A percentile compares a stretch with the other conserved stretches of the same genome.
phyloP scores from a whole-genome alignment of 2,329 filamentous ascomycete genomes.

The Colletotrichum spaethianum region DNA sequence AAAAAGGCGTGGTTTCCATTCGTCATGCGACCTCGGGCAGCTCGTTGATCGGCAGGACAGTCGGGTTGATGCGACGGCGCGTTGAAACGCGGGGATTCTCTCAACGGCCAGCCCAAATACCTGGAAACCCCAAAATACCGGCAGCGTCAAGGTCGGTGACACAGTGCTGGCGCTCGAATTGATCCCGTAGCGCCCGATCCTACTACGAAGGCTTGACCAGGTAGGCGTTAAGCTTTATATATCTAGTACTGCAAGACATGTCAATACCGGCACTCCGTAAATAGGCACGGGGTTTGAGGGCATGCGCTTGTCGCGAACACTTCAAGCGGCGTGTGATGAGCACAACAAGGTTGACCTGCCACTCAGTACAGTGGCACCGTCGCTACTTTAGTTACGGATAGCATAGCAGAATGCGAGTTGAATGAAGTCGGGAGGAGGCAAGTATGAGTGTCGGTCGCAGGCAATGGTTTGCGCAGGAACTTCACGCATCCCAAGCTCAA shows the following conservation, averaged over 20 bases:
- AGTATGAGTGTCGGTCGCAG: not conserved
- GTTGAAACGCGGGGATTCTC: slow-evolving; percentile 9
- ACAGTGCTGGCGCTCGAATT: not conserved
- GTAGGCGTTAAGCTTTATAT: not conserved
- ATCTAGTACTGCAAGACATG: not conserved
- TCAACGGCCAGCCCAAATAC: not conserved
- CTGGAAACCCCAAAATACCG: not conserved
- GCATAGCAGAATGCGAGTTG: not conserved
- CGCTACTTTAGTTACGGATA: not conserved
- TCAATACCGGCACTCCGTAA: slow-evolving; percentile 1
- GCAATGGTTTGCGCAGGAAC: no score
- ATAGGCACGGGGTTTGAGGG: not conserved
- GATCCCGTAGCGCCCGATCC: not conserved
- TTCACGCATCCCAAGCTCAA: not conserved
- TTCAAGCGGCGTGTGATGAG: not conserved
- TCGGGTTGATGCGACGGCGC: not conserved
- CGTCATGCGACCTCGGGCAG: not conserved
- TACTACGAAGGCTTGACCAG: not conserved
- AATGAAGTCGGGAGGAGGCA: no score
- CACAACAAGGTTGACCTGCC: not conserved
- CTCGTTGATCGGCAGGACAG: slow-evolving; percentile 10
- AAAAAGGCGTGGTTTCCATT: not conserved
- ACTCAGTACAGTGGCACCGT: not conserved
- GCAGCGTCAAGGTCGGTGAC: slow-evolving; percentile 18
- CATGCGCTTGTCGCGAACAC: not conserved